These are phyloP conservation scores for Quillaja saponaria DNA, from an alignment of 306 rosid genomes.

Conservation along the genomic window DNA sequence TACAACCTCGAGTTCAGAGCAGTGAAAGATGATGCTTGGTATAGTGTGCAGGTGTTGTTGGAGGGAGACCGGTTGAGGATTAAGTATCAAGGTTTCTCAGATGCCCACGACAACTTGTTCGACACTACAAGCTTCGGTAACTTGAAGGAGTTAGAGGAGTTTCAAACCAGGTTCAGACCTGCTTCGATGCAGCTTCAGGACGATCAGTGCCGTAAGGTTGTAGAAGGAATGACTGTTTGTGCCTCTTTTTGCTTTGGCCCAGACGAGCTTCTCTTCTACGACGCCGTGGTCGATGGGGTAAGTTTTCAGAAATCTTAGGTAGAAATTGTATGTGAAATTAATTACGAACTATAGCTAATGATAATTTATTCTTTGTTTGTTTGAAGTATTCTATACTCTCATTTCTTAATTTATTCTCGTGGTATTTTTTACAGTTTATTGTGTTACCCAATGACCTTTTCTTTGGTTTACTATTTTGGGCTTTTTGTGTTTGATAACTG, in stretches of 20 bases:
- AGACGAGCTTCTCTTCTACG: constrained; percentile 41
- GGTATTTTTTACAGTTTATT: too few relatives aligned
- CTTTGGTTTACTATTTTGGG: too few relatives aligned
- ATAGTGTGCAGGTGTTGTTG: constrained; percentile 2
- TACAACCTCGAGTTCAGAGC: constrained; percentile 30
- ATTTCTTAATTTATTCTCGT: too few relatives aligned
- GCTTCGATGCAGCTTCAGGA: constrained; percentile 42
- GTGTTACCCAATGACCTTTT: too few relatives aligned
- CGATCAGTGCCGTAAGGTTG: constrained; percentile 16
- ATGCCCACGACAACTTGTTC: constrained; percentile 5
- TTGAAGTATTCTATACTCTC: too few relatives aligned
- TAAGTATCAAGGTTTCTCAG: not conserved
- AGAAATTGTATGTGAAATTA: too few relatives aligned
- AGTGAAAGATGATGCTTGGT: constrained; percentile 42
- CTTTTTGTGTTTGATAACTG: too few relatives aligned
- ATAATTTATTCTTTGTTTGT: too few relatives aligned
- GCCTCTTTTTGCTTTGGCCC: not conserved
- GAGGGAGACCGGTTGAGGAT: constrained; percentile 10
- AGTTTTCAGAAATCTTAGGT: not conserved
- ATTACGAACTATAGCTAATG: too few relatives aligned
- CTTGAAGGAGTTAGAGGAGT: not conserved
- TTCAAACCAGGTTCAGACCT: constrained; percentile 32
- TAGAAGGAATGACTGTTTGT: constrained; percentile 20
- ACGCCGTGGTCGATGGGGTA: constrained; percentile 32
- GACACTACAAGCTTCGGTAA: not conserved